Conservation (phyloP, 1,284 basidiomycete genomes). For the Amylostereum areolatum region DNA sequence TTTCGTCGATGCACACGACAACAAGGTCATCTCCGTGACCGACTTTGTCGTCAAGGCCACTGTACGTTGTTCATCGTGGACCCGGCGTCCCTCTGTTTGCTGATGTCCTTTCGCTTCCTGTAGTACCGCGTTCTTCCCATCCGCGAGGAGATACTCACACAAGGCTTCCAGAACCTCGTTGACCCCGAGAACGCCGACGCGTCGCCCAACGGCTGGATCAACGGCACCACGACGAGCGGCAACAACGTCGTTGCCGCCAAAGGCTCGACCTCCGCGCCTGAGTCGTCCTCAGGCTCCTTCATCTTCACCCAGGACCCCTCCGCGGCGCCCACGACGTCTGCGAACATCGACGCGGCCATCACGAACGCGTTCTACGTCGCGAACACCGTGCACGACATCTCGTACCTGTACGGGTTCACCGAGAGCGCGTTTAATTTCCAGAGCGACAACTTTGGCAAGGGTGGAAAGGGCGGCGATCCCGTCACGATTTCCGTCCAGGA, state of each 20-base stretch:
- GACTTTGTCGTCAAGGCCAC: constrained; percentile 46
- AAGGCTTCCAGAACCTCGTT: constrained; percentile 33
- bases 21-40: constrained; percentile 47
- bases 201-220: constrained; percentile 48
- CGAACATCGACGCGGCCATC: constrained; percentile 43
- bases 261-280: constrained; percentile 18
- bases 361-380: constrained; percentile 50
- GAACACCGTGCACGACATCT: constrained; percentile 44
- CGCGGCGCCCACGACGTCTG: constrained; percentile 19
- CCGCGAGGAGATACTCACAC: constrained; percentile 26
- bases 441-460: constrained; percentile 35
- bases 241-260: constrained; percentile 39
- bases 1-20: constrained; percentile 53
- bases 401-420: constrained; percentile 34
- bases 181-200: constrained; percentile 34
- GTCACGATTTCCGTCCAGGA: constrained; percentile 37
- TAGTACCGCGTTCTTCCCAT: constrained; percentile 42
- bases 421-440: constrained; percentile 41
- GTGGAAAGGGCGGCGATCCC: constrained; percentile 33
- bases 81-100: too few species aligned
- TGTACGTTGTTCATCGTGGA: constrained; percentile 23
- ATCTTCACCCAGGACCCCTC: constrained; percentile 26
- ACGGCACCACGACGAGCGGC: constrained; percentile 26
- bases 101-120: constrained; percentile 2
- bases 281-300: constrained; percentile 31